A percentile compares a stretch with the other conserved stretches of the same genome.
Evolutionary conservation across 805 yeast genomes (phyloP).

Genomic region (Hanseniaspora taiwanica): DNA sequence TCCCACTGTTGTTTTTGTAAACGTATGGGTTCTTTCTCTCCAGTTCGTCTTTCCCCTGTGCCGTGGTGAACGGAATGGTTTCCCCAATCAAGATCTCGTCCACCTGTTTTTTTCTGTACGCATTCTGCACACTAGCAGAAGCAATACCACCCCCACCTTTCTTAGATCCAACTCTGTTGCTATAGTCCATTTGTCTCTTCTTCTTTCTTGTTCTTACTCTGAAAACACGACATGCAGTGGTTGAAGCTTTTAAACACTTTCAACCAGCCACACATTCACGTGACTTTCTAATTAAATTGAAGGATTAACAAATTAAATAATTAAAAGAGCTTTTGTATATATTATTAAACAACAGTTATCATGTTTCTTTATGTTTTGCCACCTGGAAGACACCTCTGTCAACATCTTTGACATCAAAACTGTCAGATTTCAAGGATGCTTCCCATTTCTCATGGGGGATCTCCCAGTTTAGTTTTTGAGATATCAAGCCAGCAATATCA

Average conservation of each 20-base stretch:
- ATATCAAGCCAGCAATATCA: constrained; percentile 57
- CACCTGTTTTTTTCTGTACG: constrained; percentile 54
- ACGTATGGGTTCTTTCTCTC: constrained; percentile 48
- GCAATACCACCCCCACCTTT: constrained; percentile 89
- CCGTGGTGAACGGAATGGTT: constrained; percentile 18
- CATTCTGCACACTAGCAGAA: constrained; percentile 52
- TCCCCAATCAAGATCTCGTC: constrained; percentile 38
- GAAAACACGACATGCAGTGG: neutral
- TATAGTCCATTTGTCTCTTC: constrained; percentile 56
- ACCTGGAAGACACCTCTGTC: constrained; percentile 21
- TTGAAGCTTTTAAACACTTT: neutral
- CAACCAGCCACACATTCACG: too few species aligned
- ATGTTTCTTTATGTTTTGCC: neutral
- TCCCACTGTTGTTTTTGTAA: constrained; percentile 69
- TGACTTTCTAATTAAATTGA: too few species aligned
- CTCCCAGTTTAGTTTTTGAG: constrained; percentile 45
- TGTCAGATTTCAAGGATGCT: constrained; percentile 18
- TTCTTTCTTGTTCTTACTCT: neutral
- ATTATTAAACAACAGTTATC: too few species aligned
- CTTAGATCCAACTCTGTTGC: constrained; percentile 79
- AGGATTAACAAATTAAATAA: too few species aligned
- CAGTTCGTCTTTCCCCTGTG: constrained; percentile 16
- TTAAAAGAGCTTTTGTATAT: too few species aligned
- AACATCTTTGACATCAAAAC: constrained; percentile 11
- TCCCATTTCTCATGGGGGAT: constrained; percentile 42